Evolutionary conservation across 345 rosid genomes (phyloP).

Genomic region (Salix arbutifolia): DNA sequence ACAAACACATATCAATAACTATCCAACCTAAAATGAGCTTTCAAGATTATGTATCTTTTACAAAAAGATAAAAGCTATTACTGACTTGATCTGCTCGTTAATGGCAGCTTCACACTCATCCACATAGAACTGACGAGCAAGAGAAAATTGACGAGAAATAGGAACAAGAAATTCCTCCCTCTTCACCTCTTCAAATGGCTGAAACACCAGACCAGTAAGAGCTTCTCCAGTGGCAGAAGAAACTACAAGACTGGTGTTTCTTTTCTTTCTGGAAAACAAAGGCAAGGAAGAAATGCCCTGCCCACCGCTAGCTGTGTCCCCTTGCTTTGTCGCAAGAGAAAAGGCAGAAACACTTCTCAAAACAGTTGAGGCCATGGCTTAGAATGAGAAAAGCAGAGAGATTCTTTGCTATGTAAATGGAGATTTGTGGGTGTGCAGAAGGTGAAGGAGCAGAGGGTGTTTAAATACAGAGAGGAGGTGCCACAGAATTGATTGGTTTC

Average conservation of each 20-base stretch:
- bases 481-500: constrained; percentile 23
- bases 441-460: not conserved
- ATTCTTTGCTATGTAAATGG: not conserved
- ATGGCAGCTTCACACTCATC: constrained; percentile 56
- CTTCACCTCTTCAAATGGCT: constrained; percentile 80
- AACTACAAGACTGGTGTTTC: constrained; percentile 14
- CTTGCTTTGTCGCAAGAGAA: constrained; percentile 5
- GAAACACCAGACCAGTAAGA: constrained; percentile 60
- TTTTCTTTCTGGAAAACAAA: constrained; percentile 6
- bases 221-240: constrained; percentile 31
- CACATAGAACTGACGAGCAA: constrained; percentile 58
- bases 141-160: constrained; percentile 41
- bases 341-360: constrained; percentile 17
- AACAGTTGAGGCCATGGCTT: constrained; percentile 16
- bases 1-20: not conserved
- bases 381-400: not conserved
- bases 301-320: constrained; percentile 18
- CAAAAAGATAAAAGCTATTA: not conserved
- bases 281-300: constrained; percentile 8
- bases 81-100: constrained; percentile 90
- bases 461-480: constrained; percentile 16
- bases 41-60: not conserved
- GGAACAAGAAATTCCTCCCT: constrained; percentile 53
- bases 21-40: not conserved
- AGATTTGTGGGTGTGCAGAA: not conserved